Evolutionary conservation across 2,329 filamentous ascomycete genomes (phyloP), one percentile per base, ranked within the genome.

Genomic region (Phyllosticta ampelicida): DNA sequence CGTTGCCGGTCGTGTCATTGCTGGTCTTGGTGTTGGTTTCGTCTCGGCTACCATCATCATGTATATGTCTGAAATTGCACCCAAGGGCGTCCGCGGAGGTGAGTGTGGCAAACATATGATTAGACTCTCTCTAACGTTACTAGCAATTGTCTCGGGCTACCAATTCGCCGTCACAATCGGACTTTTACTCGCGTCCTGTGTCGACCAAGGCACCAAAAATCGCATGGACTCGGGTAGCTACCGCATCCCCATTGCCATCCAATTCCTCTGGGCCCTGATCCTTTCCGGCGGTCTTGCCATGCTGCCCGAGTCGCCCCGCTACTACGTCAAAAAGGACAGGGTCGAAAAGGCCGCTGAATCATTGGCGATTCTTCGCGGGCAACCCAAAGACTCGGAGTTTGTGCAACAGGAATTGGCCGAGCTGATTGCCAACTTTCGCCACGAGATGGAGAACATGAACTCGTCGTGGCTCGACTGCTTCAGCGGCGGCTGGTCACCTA

Each of bases 281-380:
- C 84, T 95, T 19, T 87, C 74, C 36, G 68, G 67, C 53, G 90
- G 90, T 67, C 81, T 95, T 26, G 72, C 90, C 64, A 73, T 89
- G 67, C 84, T 95, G 8, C 90, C 90, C 60, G 90, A 95, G 71
- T 92, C 89, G 0, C 90, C 90, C 54, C 86, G 90, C 68, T 95
- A 85, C 79, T 92, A 82, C 67, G 87, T 95, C 75, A 90, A 89
- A 79, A 86, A 84, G 71, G 86, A 86, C 58, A 76, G 83, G 61
- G 77, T 89, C 55, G 82, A 86, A 49, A 69, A 78, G 59, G 90
- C 89, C 30, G 80, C 84, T 60, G 61, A 73, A 1, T 75, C 83
- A 11, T 80, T 95, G 6, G 74, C 81, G 59, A 80, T 78, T 60
- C 81, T 95, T 29, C 87, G 90, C 70, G 87, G 87, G 61, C 87